A percentile compares a stretch with the other conserved stretches of the same genome.
phyloP scores from a whole-genome alignment of 2,329 filamentous ascomycete genomes.

The Venturia effusa region DNA sequence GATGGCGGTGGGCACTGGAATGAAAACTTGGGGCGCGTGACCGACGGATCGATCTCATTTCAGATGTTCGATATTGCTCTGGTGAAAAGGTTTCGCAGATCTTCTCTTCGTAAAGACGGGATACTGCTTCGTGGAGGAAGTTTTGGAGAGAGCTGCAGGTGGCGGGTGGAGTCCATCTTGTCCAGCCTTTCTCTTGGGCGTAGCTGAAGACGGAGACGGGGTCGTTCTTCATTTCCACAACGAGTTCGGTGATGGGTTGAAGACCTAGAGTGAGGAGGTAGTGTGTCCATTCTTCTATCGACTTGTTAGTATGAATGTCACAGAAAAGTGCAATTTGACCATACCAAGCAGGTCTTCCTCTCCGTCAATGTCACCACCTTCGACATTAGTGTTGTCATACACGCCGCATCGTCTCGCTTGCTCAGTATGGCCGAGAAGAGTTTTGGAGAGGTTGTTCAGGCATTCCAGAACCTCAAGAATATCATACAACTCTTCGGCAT shows the following conservation, averaged over 20 bases:
- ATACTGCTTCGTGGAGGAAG: slow-evolving; percentile 51
- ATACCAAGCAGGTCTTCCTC: slow-evolving; percentile 45
- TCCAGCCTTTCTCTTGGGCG: slow-evolving; percentile 45
- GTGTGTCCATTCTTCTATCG: slow-evolving; percentile 48
- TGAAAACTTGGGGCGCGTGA: slow-evolving; percentile 32
- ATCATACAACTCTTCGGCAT: slow-evolving; percentile 47
- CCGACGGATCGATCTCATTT: slow-evolving; percentile 28
- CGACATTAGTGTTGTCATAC: slow-evolving; percentile 38
- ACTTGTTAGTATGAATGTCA: slow-evolving; percentile 15
- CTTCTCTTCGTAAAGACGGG: slow-evolving; percentile 47
- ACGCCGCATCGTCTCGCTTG: slow-evolving; percentile 46
- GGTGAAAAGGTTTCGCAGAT: slow-evolving; percentile 26
- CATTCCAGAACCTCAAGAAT: slow-evolving; percentile 57
- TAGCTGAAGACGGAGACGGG: slow-evolving; percentile 35
- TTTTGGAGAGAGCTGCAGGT: slow-evolving; percentile 37
- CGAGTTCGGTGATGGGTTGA: slow-evolving; percentile 41
- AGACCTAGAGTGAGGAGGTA: slow-evolving; percentile 50
- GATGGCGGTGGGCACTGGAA: slow-evolving; percentile 29
- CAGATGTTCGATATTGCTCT: slow-evolving; percentile 19
- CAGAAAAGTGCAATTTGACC: too few species aligned
- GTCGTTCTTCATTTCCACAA: slow-evolving; percentile 21
- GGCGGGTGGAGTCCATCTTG: slow-evolving; percentile 41
- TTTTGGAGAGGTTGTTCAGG: slow-evolving; percentile 43
- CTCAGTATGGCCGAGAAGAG: slow-evolving; percentile 41
- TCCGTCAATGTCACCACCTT: slow-evolving; percentile 37